Base-by-base conservation (phyloP, 2,329 filamentous ascomycete genomes). In the Passalora sequoiae region DNA sequence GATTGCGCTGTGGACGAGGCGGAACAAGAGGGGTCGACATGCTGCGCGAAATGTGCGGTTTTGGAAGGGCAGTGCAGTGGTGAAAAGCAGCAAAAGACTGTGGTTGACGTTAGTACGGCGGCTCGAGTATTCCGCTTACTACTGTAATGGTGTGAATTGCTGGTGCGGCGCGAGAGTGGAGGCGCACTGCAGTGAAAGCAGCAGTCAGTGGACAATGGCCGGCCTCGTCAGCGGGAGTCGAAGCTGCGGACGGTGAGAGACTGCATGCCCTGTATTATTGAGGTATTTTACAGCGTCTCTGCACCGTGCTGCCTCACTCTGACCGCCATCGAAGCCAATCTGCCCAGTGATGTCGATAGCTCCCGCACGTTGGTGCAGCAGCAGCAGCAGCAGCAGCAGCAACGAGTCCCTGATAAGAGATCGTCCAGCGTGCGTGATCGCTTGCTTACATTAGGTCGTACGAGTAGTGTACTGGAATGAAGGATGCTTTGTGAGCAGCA, bases 21-120 rank as follows among this genome's bases (percentile, higher is more conserved):
- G 81, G 81, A 54, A 85, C 70, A 54, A 67, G 69, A 29, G 81
- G 76, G 45, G 71, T 70, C 56, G 77, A 68, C 70, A 72, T 72
- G 55, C 53, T 66, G 56, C n/a, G n/a, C n/a, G n/a, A n/a, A n/a
- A n/a, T n/a, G n/a, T n/a, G n/a, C n/a, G n/a, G n/a, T n/a, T n/a
- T n/a, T n/a, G n/a, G n/a, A n/a, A n/a, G n/a, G 58, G 28, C 28
- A 25, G 31, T 30, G 12, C 17, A 13, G 21, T 20, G 33, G n/a
- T 36, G 8, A 33, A n/a, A 43, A 16, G 24, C 13, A 16, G 29
- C 31, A 16, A 15, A 29, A 16, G n/a, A 43, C 40, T 43, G 40
- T 33, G 19, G 31, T 30, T 17, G 12, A 19, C 17, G 31, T 43
- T 43, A 43, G 40, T 43, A 24, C 17, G 27, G 13, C 31, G 31